Evolutionary conservation across 495 filamentous ascomycete species (phyloP), one percentile per base, ranked within the genome.

Genomic region (Staphylotrichum longicolle): DNA sequence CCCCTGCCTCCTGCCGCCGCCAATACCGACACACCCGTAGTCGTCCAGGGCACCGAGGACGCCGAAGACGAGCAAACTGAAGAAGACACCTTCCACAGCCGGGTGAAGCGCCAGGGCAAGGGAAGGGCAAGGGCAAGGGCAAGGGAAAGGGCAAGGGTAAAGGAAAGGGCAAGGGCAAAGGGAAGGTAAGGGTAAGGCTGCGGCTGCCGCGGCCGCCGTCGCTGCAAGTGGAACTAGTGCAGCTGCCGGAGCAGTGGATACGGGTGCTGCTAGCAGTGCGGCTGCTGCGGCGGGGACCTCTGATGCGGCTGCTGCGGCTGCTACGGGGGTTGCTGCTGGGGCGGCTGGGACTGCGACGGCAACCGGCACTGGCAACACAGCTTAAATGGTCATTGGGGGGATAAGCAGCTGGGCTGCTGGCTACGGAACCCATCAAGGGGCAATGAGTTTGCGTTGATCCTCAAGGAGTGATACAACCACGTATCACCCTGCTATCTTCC

Each of bases 51-150:
- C 20, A 27, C 20, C 20, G 20, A 27, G 20, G 1, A 27, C 20
- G 20, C 20, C 20, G 20, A 27, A 27, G 20, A 27, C 20, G 20
- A 27, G 20, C 20, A 27, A 27, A 27, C 20, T 32, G 52, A 6
- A 2, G 52, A 9, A 5, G 35, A 37, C 10, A n/a, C 5, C 11
- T 33, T 41, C 32, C 7, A 30, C 12, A 41, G n/a, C 52, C 8
- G 52, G 8, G 37, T 53, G 20, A 44, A 52, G 14, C 32, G 58
- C 12, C 39, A 54, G 20, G 52, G 12, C 1, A 20, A 42, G 5
- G 60, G 53, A 40, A 57, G 4, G 60, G 46, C 20, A 54, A 60
- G 40, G 58, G 58, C 5, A 42, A 58, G n/a, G 57, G 46, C 0
- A 59, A 59, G 15, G 46, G 57, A 0, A 45, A 54, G 9, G 49